Base-by-base conservation (phyloP, 352 stramenopile species). In the Phytophthora megakarya region DNA sequence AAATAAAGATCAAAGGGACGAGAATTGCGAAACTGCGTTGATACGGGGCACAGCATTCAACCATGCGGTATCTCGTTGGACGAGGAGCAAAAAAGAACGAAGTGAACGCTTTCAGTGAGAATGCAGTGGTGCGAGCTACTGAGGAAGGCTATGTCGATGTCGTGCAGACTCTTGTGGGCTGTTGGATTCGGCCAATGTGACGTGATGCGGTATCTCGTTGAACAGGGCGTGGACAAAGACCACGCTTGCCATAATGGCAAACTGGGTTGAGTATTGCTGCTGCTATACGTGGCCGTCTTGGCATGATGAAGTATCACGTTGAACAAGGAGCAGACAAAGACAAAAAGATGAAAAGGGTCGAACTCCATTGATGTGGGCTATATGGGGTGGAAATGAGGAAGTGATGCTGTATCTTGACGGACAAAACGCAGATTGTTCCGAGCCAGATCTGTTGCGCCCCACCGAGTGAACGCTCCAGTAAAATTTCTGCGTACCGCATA, bases 181-280 rank as follows among this genome's bases (percentile, higher is more conserved):
- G 61, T 47, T 49, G 1, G 4, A 8, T 23, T 44, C 1, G 47
- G 21, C 35, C 38, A 44, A 30, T 1, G 23, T 13, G 42, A 52
- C 37, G 61, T 69, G 61, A 26, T 63, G 23, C 35, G 22, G 19
- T 69, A 59, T 58, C 46, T 69, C 21, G 39, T 48, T 15, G 37
- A 59, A 10, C 38, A 65, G 49, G 46, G 30, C 19, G 57, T 30
- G 2, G 28, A 59, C 57, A 63, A 37, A 30, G 28, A 43, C 11
- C 19, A 2, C 21, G 26, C 39, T 0, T 16, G 30, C 54, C 28
- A 54, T 0, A 5, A 22, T 53, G 30, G 44, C 22, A 30, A 55
- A 33, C 21, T 71, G 25, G 15, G n/a, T n/a, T n/a, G n/a, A n/a
- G n/a, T n/a, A n/a, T n/a, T 55, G 0, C n/a, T 2, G 16, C 55